phyloP scores from a whole-genome alignment of 345 rosid species.

The Populus tremula region DNA sequence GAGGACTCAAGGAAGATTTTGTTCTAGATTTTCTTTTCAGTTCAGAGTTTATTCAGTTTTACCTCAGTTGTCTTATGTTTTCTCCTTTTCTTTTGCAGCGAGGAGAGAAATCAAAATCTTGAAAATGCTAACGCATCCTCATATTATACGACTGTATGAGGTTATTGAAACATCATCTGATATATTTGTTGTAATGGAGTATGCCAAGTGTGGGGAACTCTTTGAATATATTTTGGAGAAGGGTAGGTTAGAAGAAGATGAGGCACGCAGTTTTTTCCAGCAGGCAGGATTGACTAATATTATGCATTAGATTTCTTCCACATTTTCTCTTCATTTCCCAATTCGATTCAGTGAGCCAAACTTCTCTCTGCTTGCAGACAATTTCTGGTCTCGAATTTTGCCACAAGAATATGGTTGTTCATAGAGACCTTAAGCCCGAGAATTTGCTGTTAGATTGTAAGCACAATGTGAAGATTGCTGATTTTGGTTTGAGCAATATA shows the following conservation, averaged over 20 bases:
- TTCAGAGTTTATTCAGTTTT: too few species aligned
- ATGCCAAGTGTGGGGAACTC: constrained; percentile 77
- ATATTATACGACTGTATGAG: constrained; percentile 73
- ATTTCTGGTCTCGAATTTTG: constrained; percentile 83
- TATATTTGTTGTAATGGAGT: constrained; percentile 80
- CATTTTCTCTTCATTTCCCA: neutral
- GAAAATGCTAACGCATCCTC: constrained; percentile 87
- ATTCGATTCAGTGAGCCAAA: neutral
- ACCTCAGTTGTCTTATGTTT: neutral
- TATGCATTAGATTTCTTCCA: constrained; percentile 3
- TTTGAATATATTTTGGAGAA: constrained; percentile 84
- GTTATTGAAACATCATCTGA: constrained; percentile 70
- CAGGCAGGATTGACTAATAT: constrained; percentile 46
- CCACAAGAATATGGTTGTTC: constrained; percentile 83
- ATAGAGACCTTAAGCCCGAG: constrained; percentile 89
- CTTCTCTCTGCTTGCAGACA: constrained; percentile 49
- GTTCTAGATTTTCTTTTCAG: too few species aligned
- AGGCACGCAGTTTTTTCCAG: constrained; percentile 76
- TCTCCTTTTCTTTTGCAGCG: constrained; percentile 42
- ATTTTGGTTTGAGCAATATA: constrained; percentile 82
- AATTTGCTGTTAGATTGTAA: constrained; percentile 80
- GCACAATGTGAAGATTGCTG: constrained; percentile 82
- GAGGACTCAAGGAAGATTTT: too few species aligned
- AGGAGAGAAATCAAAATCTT: constrained; percentile 75
- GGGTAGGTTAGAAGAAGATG: constrained; percentile 76